Base-by-base conservation (phyloP, 805 yeast genomes). In the Metschnikowia reukaufii region DNA sequence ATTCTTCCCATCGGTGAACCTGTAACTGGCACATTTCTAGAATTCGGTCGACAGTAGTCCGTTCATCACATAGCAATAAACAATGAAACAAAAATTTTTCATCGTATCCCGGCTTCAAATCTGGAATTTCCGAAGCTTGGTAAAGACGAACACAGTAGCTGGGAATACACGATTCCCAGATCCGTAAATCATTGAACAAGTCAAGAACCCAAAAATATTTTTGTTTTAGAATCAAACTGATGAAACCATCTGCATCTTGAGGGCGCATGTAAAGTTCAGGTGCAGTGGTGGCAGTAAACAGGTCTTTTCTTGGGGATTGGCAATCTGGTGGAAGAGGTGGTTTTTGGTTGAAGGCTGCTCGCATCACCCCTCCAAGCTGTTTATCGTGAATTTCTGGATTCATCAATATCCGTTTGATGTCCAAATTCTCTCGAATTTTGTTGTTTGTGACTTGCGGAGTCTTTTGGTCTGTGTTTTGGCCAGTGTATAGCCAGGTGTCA, bases 201-300 rank as follows among this genome's bases (percentile, higher is more conserved):
- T 72, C 77, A 17, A 72, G 54, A 8, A 72, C 37, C 74, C 74
- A 69, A 51, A 63, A 64, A 44, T 67, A 70, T 38, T 61, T 61
- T 42, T 70, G 69, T n/a, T 51, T 48, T 29, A 66, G 68, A n/a
- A 69, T 49, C 33, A 68, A 45, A 15, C 50, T 44, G 10, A 66
- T 58, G 32, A 61, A 63, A 15, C 36, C 35, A 8, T 55, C 51
- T 2, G 57, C 54, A 33, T 60, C 61, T 8, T 58, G 36, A n/a
- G 55, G 52, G 15, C 36, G 45, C 5, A 56, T 50, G 15, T 27
- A 29, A 6, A 27, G 32, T 15, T 48, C 45, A 16, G 47, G 41
- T 4, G 31, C 20, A 2, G 35, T 34, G 20, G n/a, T 25, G 15
- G 36, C 29, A 21, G 49, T 43, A 17, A 29, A 41, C 30, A 32